A percentile compares a stretch with the other conserved stretches of the same genome.
These are phyloP conservation scores for Hippophae rhamnoides DNA, from an alignment of 306 rosid species.

Conservation along the genomic window DNA sequence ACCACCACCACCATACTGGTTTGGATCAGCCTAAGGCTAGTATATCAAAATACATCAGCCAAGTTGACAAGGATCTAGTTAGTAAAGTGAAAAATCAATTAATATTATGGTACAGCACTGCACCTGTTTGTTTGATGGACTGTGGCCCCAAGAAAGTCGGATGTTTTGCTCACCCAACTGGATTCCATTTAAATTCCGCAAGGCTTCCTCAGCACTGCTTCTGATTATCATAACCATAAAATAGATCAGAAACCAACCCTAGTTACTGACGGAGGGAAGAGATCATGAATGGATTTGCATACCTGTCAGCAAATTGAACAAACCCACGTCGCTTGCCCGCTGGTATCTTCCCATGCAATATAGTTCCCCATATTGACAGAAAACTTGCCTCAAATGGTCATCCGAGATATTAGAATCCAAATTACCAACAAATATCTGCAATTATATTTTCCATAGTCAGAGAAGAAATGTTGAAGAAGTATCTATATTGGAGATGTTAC, in stretches of 20 bases:
- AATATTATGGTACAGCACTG: neutral
- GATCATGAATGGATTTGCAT: neutral
- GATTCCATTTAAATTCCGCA: conserved; percentile 54
- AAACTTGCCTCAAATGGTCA: conserved; percentile 85
- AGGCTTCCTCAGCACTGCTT: conserved; percentile 83
- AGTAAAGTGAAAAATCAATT: neutral
- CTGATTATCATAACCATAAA: conserved; percentile 29
- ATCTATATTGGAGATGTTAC: conserved; percentile 12
- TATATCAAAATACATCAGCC: neutral
- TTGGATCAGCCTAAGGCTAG: conserved; percentile 54
- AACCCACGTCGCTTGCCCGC: conserved; percentile 94
- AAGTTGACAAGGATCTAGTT: neutral
- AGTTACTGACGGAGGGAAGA: neutral
- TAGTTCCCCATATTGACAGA: conserved; percentile 70
- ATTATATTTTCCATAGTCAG: conserved; percentile 14
- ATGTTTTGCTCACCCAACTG: conserved; percentile 76
- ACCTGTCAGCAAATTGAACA: conserved; percentile 92
- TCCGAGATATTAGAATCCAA: conserved; percentile 78
- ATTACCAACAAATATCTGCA: conserved; percentile 94
- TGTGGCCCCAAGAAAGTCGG: conserved; percentile 91
- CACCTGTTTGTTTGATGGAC: conserved; percentile 95
- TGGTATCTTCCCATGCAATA: conserved; percentile 88
- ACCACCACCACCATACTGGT: conserved; percentile 33
- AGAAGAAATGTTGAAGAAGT: conserved; percentile 4
- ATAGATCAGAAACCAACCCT: neutral